A percentile compares a stretch with the other conserved stretches of the same genome.
These are phyloP conservation scores for Nowakowskiella sp. DNA, from an alignment of 192 early-diverging fungal genomes.

Conservation along the genomic window DNA sequence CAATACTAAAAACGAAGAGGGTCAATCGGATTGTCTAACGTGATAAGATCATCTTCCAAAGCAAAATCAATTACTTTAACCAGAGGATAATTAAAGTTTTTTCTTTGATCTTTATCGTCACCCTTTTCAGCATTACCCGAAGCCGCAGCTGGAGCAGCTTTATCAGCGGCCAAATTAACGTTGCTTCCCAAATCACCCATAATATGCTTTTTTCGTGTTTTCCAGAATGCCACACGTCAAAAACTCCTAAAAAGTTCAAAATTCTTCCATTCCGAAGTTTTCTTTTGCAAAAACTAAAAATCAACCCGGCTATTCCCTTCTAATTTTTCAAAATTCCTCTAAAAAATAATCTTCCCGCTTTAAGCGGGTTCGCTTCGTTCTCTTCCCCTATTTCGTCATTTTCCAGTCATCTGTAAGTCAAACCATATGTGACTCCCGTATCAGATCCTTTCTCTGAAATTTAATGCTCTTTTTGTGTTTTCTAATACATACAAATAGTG, in stretches of 20 bases:
- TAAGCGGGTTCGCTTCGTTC: too few relatives aligned
- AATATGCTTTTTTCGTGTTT: too few relatives aligned
- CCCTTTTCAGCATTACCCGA: slow-evolving; percentile 21
- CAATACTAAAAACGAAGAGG: slow-evolving; percentile 26
- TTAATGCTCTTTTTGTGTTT: slow-evolving; percentile 4
- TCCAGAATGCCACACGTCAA: too few relatives aligned
- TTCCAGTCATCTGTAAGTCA: neutral
- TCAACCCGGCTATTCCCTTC: too few relatives aligned
- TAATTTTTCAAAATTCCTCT: too few relatives aligned
- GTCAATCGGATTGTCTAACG: slow-evolving; percentile 1
- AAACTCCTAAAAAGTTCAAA: too few relatives aligned
- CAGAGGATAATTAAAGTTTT: slow-evolving; percentile 52
- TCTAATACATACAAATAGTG: slow-evolving; percentile 34
- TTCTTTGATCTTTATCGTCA: slow-evolving; percentile 46
- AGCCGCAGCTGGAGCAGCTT: slow-evolving; percentile 9
- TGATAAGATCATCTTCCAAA: neutral
- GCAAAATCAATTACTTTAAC: slow-evolving; percentile 33
- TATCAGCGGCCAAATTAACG: slow-evolving; percentile 32
- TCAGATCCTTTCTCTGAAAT: slow-evolving; percentile 2
- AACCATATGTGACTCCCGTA: neutral
- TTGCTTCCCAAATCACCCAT: slow-evolving; percentile 45
- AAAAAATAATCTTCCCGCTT: too few relatives aligned
- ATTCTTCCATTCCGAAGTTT: too few relatives aligned
- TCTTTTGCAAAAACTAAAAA: too few relatives aligned
- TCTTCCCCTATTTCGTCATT: too few relatives aligned